These are phyloP conservation scores for Murraya koenigii DNA, from an alignment of 345 rosid genomes.

Conservation along the genomic window DNA sequence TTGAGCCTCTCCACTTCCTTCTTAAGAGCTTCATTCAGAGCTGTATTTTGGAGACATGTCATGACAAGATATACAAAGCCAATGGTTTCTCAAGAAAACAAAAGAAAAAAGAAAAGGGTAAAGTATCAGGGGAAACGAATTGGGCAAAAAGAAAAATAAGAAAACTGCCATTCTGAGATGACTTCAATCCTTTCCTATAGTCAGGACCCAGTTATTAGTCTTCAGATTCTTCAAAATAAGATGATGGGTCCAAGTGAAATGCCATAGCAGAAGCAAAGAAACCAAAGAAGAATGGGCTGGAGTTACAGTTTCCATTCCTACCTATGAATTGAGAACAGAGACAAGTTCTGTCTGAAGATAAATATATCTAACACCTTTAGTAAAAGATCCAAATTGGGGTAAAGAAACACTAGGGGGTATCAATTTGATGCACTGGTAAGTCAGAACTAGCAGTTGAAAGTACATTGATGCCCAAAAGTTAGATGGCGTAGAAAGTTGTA, in stretches of 20 bases:
- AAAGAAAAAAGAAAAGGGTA: too few species aligned
- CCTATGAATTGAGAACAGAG: background rate
- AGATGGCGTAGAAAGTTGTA: background rate
- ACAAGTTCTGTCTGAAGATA: background rate
- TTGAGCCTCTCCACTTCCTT: conserved; percentile 91
- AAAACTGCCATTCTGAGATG: background rate
- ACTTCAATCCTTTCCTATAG: background rate
- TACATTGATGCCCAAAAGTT: background rate
- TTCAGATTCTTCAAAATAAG: background rate
- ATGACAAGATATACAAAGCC: background rate
- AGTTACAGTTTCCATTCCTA: background rate
- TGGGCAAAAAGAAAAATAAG: background rate
- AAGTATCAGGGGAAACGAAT: background rate
- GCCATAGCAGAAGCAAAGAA: background rate
- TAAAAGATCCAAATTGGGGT: background rate
- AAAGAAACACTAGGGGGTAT: background rate
- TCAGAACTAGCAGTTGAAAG: background rate
- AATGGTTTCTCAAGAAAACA: background rate
- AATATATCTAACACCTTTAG: background rate
- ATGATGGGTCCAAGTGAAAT: background rate
- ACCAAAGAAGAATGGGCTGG: background rate
- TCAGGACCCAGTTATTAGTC: background rate
- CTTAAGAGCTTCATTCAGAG: conserved; percentile 77
- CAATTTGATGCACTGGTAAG: background rate
- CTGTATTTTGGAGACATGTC: conserved; percentile 31